Percentiles rank a stretch among this genome's conserved stretches.
Evolutionary conservation across 768 basidiomycete species (phyloP).

Genomic region (Calocybe gangraenosa): DNA sequence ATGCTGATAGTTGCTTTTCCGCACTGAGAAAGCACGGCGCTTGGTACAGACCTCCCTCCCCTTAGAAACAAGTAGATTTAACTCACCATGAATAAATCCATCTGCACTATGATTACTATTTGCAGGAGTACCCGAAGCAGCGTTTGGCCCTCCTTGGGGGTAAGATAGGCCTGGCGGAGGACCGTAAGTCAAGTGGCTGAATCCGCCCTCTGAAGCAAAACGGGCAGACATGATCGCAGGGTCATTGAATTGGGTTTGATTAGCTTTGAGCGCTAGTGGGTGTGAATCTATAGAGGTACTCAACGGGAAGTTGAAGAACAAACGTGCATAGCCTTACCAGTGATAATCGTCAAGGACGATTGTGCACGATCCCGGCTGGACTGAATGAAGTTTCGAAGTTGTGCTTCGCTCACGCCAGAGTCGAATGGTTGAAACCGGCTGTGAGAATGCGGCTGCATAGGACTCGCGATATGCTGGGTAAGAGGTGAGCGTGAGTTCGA

Average conservation of each 20-base stretch:
- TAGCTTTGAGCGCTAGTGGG: constrained; percentile 17
- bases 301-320: constrained; percentile 4
- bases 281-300: constrained; percentile 7
- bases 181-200: constrained; percentile 38
- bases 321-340: constrained; percentile 21
- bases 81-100: constrained; percentile 65
- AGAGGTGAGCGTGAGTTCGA: constrained; percentile 38
- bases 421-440: constrained; percentile 55
- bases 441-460: constrained; percentile 32
- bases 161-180: constrained; percentile 68
- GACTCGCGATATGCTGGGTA: constrained; percentile 41
- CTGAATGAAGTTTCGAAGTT: constrained; percentile 73
- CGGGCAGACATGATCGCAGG: constrained; percentile 80
- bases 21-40: constrained; percentile 86
- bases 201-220: constrained; percentile 40
- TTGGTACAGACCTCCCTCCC: constrained; percentile 90
- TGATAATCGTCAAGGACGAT: constrained; percentile 17
- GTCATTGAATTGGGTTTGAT: constrained; percentile 55
- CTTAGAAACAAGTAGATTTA: constrained; percentile 43
- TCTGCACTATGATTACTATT: constrained; percentile 25
- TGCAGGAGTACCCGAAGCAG: constrained; percentile 21
- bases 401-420: constrained; percentile 62
- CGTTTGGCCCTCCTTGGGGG: constrained; percentile 27
- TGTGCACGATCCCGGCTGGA: constrained; percentile 58
- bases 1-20: constrained; percentile 72